A percentile compares a stretch with the other conserved stretches of the same genome.
phyloP scores from a whole-genome alignment of 257 asterid genomes.

The Parsonsia alboflavescens region DNA sequence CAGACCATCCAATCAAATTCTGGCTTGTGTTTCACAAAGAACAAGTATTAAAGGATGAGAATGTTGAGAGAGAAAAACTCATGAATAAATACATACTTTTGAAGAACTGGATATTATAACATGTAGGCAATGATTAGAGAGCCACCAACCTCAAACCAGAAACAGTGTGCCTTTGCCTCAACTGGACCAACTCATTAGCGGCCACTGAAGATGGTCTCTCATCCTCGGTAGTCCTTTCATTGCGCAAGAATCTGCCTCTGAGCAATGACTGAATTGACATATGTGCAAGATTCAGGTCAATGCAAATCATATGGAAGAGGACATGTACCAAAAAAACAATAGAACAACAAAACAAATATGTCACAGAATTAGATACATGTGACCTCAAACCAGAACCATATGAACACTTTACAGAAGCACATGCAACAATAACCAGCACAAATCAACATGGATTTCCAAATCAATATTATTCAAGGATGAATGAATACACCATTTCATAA shows the following conservation, averaged over 20 bases:
- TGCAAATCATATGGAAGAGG: background rate
- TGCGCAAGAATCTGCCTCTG: slow-evolving; percentile 86
- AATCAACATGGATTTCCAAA: background rate
- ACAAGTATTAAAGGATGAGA: background rate
- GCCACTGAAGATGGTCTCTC: slow-evolving; percentile 74
- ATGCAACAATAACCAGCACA: background rate
- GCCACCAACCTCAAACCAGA: slow-evolving; percentile 81
- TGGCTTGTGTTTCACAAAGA: background rate
- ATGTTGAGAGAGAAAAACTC: background rate
- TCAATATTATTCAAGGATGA: background rate
- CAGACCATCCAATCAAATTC: background rate
- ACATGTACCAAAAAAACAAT: background rate
- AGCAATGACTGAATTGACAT: slow-evolving; percentile 63
- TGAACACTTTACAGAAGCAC: background rate
- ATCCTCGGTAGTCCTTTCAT: slow-evolving; percentile 70
- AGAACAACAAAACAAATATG: background rate
- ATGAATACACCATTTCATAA: background rate
- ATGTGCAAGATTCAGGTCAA: slow-evolving; percentile 11
- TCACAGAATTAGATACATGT: background rate
- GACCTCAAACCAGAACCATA: background rate
- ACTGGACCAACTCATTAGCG: slow-evolving; percentile 75
- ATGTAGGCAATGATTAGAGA: background rate
- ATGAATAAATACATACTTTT: background rate
- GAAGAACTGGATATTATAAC: background rate
- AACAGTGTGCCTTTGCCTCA: slow-evolving; percentile 83